Percentiles rank a stretch among this genome's conserved stretches.
These are phyloP conservation scores for Plectranthus barbatus DNA, from an alignment of 257 asterid genomes.

Conservation along the genomic window DNA sequence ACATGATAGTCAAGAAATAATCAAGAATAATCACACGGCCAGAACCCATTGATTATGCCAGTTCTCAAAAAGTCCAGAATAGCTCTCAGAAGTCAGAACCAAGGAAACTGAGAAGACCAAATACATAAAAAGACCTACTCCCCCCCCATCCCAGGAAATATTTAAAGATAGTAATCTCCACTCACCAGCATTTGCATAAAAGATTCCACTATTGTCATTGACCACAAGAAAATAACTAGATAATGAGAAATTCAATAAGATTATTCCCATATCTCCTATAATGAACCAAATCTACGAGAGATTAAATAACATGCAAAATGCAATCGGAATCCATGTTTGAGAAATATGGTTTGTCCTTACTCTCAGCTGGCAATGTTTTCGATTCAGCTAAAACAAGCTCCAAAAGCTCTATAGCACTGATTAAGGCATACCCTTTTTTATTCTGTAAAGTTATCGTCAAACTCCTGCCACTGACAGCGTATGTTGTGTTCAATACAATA, in stretches of 20 bases:
- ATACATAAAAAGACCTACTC: neutral
- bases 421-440: conserved; percentile 63
- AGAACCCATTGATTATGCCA: too few species aligned
- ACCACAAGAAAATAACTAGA: neutral
- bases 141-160: neutral
- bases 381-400: conserved; percentile 78
- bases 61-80: neutral
- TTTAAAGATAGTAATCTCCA: neutral
- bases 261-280: neutral
- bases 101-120: neutral
- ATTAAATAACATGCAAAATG: conserved; percentile 4
- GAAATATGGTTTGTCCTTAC: conserved; percentile 30
- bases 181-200: neutral
- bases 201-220: neutral
- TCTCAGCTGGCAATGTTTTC: conserved; percentile 74
- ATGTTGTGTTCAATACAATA: conserved; percentile 68
- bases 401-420: conserved; percentile 78
- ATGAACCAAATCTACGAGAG: neutral
- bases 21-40: neutral
- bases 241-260: too few species aligned
- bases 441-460: conserved; percentile 66
- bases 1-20: neutral
- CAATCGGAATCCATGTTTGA: conserved; percentile 5
- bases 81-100: neutral
- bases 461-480: conserved; percentile 76